Evolutionary conservation across 1,284 basidiomycete genomes (phyloP), one percentile per base, ranked within the genome.

Genomic region (Vanrija pseudolonga): DNA sequence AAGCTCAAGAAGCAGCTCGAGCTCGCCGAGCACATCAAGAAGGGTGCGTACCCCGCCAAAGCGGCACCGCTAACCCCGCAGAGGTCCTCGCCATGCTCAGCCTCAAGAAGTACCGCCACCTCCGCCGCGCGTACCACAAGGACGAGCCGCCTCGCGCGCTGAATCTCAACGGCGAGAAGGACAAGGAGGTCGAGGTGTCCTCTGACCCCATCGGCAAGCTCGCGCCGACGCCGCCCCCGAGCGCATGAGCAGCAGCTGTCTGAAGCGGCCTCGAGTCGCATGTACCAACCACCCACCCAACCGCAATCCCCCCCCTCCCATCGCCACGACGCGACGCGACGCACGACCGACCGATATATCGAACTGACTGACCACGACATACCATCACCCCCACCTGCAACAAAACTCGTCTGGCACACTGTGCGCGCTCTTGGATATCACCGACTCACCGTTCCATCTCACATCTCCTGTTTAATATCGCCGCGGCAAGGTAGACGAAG

Each of bases 51-150:
- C 28, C 45, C 26, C 47, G 8, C 8, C 14, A 6, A 14, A 1
- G 3, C 15, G 15, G 20, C 22, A 28, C 8, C 52, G 24, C 47
- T 50, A 22, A 50, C 43, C 43, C 15, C 15, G 6, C 71, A 93
- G 90, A 93, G 79, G 90, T 90, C 0, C 79, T 93, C 42, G 89
- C 90, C 0, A 76, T 94, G 40, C 90, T 92, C 68, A 86, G 88
- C 5, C 77, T 94, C 47, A 84, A 87, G 65, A 94, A 94, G 74
- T 94, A 91, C 67, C 83, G 90, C 43, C 84, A 90, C 73, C 77
- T 94, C 55, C 85, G 85, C 67, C 80, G 87, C 48, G 83, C 84
- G 77, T 93, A 93, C 57, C 68, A 76, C 50, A 50, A 68, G 26
- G 63, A 74, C 51, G 73, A 76, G 47, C 50, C 53, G 28, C 58